These are phyloP conservation scores for Fusarium xyrophilum DNA, from an alignment of 2,329 filamentous ascomycete species.

Conservation along the genomic window DNA sequence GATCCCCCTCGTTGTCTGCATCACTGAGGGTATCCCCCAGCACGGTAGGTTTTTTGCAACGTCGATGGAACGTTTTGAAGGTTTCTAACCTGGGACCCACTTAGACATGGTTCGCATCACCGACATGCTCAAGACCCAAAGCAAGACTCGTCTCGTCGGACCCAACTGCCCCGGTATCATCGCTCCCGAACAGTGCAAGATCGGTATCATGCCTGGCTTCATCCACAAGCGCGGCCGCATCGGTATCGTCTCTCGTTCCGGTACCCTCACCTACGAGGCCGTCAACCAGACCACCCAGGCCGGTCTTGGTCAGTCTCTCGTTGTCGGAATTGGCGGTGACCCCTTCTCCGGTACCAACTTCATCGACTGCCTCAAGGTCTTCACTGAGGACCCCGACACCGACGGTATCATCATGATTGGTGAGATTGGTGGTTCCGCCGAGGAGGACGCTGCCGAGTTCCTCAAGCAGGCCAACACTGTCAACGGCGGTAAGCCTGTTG, in stretches of 20 bases:
- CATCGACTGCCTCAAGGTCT: slow-evolving; percentile 98
- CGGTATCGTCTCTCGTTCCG: slow-evolving; percentile 97
- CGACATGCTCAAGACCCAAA: slow-evolving; percentile 95
- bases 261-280: slow-evolving; percentile 98
- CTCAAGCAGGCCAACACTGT: slow-evolving; percentile 88
- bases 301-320: slow-evolving; percentile 95
- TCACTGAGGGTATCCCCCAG: slow-evolving; percentile 97
- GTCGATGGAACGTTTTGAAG: slow-evolving; percentile 4
- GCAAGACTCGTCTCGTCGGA: slow-evolving; percentile 94
- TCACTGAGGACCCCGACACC: slow-evolving; percentile 93
- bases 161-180: slow-evolving; percentile 99
- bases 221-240: slow-evolving; percentile 99
- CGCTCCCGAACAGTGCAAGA: slow-evolving; percentile 95
- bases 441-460: slow-evolving; percentile 98
- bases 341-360: slow-evolving; percentile 99
- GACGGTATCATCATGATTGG: slow-evolving; percentile 99
- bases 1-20: slow-evolving; percentile 93
- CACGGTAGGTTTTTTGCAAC: slow-evolving; percentile 69
- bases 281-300: slow-evolving; percentile 99
- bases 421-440: slow-evolving; percentile 95
- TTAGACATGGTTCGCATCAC: slow-evolving; percentile 99
- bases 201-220: slow-evolving; percentile 99
- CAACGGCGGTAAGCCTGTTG: slow-evolving; percentile 87
- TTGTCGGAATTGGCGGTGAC: slow-evolving; percentile 97
- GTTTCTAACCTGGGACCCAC: slow-evolving; percentile 25